Evolutionary conservation across 2,329 filamentous ascomycete genomes (phyloP), one percentile per base, ranked within the genome.

Genomic region (Aspergillus hiratsukae): DNA sequence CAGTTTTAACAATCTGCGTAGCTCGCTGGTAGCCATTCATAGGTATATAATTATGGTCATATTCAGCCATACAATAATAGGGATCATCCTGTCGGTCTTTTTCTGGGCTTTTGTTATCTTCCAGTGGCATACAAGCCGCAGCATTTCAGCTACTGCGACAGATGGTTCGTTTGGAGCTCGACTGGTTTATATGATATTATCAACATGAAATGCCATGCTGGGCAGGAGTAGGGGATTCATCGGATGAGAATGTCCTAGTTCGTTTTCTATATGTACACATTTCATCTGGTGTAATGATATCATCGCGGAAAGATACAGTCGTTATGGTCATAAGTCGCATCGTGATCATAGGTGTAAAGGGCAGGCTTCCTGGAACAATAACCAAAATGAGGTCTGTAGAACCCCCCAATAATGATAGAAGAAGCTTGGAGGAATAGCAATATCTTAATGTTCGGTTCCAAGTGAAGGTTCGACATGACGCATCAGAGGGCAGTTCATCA

Each of bases 401-500:
- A 17, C 4, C 8, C 43, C 43, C 1, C 10, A 23, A 14, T 25
- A 46, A 9, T 46, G 11, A 23, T 46, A 46, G 14, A 14, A 11
- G 4, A 46, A 46, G 21, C 2, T 5, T 46, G 23, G 19, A 17
- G 31, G 25, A 46, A 25, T 4, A 37, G n/a, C 2, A 11, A 46
- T 46, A 46, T 46, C 21, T 5, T 46, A 35, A 40, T 25, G 25
- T 28, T 21, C 19, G 7, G 14, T 14, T 29, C 6, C n/a, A 28
- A 35, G 35, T 21, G 29, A 50, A 35, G 28, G 52, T 9, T 37
- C 21, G 43, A 7, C 19, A 23, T 4, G 41, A 45, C 17, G 41
- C n/a, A 4, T 10, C n/a, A 45, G n/a, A 23, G 41, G 21, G 19
- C n/a, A 10, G 29, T 45, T 63, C 57, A 63, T 51, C 31, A 46